Conservation (phyloP, 2,329 filamentous ascomycete genomes). For the Domatiomyces globalis region DNA sequence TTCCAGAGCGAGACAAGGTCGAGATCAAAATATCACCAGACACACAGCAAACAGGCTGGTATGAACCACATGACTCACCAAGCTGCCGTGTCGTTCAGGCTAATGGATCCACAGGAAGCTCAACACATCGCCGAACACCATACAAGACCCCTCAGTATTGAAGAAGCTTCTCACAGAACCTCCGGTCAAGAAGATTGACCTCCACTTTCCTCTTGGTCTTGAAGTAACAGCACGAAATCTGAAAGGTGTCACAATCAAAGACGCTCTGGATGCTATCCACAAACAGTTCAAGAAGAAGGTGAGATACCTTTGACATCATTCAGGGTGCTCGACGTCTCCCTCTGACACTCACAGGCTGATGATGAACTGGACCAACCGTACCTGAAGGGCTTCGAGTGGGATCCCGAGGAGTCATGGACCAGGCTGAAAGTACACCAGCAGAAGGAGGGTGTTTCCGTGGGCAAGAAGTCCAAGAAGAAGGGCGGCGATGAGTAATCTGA, state of each 20-base stretch:
- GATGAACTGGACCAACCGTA: conserved; percentile 80
- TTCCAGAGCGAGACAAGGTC: conserved; percentile 55
- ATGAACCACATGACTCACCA: conserved; percentile 26
- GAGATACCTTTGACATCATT: conserved; percentile 22
- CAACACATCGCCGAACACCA: conserved; percentile 62
- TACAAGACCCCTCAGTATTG: conserved; percentile 75
- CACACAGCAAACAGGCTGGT: conserved; percentile 83
- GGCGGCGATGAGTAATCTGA: conserved; percentile 22
- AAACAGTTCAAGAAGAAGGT: conserved; percentile 97
- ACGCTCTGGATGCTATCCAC: conserved; percentile 86
- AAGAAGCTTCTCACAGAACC: conserved; percentile 69
- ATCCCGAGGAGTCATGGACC: conserved; percentile 83
- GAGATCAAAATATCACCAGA: conserved; percentile 62
- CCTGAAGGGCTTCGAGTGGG: conserved; percentile 92
- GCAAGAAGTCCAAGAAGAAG: conserved; percentile 53
- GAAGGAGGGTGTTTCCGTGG: conserved; percentile 45
- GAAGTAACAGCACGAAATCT: conserved; percentile 81
- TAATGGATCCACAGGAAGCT: conserved; percentile 55
- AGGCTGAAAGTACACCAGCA: conserved; percentile 75
- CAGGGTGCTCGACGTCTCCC: too few relatives aligned
- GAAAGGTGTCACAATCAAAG: conserved; percentile 93
- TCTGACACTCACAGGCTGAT: conserved; percentile 50
- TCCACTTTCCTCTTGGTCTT: conserved; percentile 77
- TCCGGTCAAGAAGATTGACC: conserved; percentile 83
- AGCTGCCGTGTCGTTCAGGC: not conserved